Conservation (phyloP, 441 rosid species). For the Viola pubescens region DNA sequence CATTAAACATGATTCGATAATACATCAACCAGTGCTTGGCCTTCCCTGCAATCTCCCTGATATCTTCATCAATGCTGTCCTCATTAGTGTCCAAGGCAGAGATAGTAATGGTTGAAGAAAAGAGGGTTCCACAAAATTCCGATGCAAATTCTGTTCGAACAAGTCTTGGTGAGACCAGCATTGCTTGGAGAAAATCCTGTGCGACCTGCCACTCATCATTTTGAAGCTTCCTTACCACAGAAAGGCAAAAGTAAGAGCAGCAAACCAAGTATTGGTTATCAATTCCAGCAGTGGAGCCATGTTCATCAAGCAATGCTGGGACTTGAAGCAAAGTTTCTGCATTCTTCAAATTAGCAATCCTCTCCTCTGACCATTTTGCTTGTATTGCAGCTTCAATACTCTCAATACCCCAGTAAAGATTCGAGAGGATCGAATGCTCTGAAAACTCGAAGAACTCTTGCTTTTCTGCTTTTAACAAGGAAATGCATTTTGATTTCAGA, state of each 20-base stretch:
- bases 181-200: constrained; percentile 67
- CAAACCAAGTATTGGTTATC: constrained; percentile 50
- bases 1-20: constrained; percentile 54
- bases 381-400: constrained; percentile 49
- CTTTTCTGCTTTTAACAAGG: constrained; percentile 33
- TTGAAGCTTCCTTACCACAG: constrained; percentile 53
- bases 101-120: constrained; percentile 23
- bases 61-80: constrained; percentile 24
- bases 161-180: constrained; percentile 51
- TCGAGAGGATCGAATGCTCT: constrained; percentile 59
- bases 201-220: constrained; percentile 72
- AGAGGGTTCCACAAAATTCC: constrained; percentile 40
- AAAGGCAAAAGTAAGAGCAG: constrained; percentile 69
- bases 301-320: constrained; percentile 82
- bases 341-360: constrained; percentile 25
- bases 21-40: constrained; percentile 71
- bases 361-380: constrained; percentile 31
- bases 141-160: constrained; percentile 43
- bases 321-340: constrained; percentile 81
- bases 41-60: constrained; percentile 44
- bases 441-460: constrained; percentile 52
- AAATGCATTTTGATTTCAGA: constrained; percentile 38
- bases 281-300: constrained; percentile 57
- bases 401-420: constrained; percentile 73
- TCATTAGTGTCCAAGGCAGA: constrained; percentile 7